A percentile compares a stretch with the other conserved stretches of the same genome.
phyloP scores from a whole-genome alignment of 208 protist species.

The Leishmania major region DNA sequence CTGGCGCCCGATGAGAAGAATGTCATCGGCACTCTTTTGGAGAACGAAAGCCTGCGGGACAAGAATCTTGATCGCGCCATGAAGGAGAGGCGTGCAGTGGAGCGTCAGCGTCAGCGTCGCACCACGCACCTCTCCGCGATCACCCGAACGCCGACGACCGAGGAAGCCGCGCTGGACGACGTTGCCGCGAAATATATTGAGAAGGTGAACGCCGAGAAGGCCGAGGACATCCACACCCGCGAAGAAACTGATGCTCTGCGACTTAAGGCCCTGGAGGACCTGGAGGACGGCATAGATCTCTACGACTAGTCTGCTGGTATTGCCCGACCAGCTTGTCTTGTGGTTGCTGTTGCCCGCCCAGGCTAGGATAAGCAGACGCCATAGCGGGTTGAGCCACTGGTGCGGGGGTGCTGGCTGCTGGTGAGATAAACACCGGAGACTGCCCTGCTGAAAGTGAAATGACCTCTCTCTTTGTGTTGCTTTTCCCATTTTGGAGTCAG shows the following conservation, averaged over 20 bases:
- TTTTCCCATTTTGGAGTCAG: neutral
- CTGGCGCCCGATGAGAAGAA: conserved; percentile 89
- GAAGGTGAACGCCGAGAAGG: conserved; percentile 50
- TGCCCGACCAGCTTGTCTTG: neutral
- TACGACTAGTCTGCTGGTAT: conserved; percentile 25
- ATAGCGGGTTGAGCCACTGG: neutral
- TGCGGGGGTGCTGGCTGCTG: neutral
- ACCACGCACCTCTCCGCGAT: conserved; percentile 63
- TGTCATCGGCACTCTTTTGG: conserved; percentile 89
- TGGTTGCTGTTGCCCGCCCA: neutral
- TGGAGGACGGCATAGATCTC: conserved; percentile 81
- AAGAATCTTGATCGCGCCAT: conserved; percentile 92
- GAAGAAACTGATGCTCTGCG: conserved; percentile 57
- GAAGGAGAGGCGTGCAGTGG: conserved; percentile 79
- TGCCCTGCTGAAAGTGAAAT: neutral
- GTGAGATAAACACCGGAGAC: neutral
- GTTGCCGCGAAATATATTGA: conserved; percentile 58
- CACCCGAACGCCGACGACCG: conserved; percentile 29
- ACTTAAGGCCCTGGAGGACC: conserved; percentile 69
- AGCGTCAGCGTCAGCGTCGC: conserved; percentile 66
- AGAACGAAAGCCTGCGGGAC: conserved; percentile 93
- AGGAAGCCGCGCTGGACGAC: conserved; percentile 56
- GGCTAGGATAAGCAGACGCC: neutral
- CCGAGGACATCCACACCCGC: conserved; percentile 30
- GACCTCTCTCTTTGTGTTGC: neutral